Percentiles rank a stretch among this genome's conserved stretches.
Conservation (phyloP, 1,284 basidiomycete genomes). For the Vanrija humicola region DNA sequence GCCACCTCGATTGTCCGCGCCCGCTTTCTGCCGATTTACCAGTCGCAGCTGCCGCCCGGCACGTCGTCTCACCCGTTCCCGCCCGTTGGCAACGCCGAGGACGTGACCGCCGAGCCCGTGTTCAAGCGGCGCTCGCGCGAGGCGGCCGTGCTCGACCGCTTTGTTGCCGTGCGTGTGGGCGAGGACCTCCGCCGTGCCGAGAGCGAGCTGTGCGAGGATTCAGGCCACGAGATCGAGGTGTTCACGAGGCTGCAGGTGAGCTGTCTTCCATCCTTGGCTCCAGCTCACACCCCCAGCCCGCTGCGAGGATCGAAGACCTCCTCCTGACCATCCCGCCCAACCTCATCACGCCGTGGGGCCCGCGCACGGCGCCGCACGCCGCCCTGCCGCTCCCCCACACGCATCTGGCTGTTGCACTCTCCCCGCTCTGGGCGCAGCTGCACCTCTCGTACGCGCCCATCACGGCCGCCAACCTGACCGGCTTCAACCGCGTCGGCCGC, state of each 20-base stretch:
- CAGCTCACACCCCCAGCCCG: constrained; percentile 22
- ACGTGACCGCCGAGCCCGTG: constrained; percentile 12
- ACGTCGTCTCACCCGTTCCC: constrained; percentile 33
- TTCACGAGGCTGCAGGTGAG: constrained; percentile 34
- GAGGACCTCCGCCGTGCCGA: constrained; percentile 35
- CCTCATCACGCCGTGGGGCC: constrained; percentile 12
- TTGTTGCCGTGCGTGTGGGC: constrained; percentile 39
- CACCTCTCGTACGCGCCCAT: constrained; percentile 23
- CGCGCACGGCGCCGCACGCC: neutral
- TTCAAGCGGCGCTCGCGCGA: constrained; percentile 35
- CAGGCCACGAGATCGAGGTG: constrained; percentile 29
- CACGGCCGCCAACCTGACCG: too few relatives aligned
- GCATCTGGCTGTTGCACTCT: constrained; percentile 26
- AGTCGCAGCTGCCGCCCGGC: constrained; percentile 16
- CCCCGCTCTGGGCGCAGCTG: constrained; percentile 35
- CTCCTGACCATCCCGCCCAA: constrained; percentile 23
- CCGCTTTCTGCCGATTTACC: constrained; percentile 21
- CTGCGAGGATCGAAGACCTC: constrained; percentile 40
- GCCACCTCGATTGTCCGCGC: constrained; percentile 32
- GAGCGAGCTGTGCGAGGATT: constrained; percentile 30
- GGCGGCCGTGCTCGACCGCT: constrained; percentile 40
- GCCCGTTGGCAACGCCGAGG: constrained; percentile 1
- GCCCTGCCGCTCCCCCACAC: constrained; percentile 29
- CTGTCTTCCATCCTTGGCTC: neutral
- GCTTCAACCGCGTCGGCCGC: constrained; percentile 9